Evolutionary conservation across 2,329 filamentous ascomycete species (phyloP).

Genomic region (Ophiostoma triangulosporum): DNA sequence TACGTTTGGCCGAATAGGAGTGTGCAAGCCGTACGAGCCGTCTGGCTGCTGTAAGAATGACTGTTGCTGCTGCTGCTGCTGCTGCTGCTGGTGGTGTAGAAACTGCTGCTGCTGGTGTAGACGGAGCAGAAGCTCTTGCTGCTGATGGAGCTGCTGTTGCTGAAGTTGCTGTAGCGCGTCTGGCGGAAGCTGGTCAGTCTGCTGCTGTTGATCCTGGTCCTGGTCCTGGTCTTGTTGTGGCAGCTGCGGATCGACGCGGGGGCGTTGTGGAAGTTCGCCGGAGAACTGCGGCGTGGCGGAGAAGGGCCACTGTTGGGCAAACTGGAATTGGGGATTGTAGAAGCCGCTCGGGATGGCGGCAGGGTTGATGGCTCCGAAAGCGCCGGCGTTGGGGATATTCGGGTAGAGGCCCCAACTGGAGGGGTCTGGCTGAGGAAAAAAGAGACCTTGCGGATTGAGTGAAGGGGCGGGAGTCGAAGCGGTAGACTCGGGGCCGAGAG

Average conservation of each 20-base stretch:
- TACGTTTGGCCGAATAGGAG: slow-evolving; percentile 18
- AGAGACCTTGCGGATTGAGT: slow-evolving; percentile 2
- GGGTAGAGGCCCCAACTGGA: slow-evolving; percentile 34
- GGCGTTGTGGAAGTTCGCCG: slow-evolving; percentile 24
- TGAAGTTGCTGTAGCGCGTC: slow-evolving; percentile 23
- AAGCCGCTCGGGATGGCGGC: slow-evolving; percentile 21
- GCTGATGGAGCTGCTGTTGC: slow-evolving; percentile 11
- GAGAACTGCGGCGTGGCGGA: slow-evolving; percentile 16
- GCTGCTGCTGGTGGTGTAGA: not conserved
- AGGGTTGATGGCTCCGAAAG: slow-evolving; percentile 22
- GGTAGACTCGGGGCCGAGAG: not conserved
- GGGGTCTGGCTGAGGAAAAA: slow-evolving; percentile 17
- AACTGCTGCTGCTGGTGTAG: slow-evolving; percentile 4
- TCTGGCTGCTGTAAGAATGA: not conserved
- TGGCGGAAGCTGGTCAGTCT: slow-evolving; percentile 11
- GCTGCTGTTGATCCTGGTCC: slow-evolving; percentile 21
- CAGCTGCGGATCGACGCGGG: slow-evolving; percentile 16
- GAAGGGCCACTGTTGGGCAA: slow-evolving; percentile 20
- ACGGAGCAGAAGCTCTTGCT: slow-evolving; percentile 6
- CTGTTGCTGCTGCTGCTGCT: slow-evolving; percentile 12
- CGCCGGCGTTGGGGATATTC: slow-evolving; percentile 29
- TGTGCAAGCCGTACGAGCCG: slow-evolving; percentile 17
- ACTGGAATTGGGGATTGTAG: slow-evolving; percentile 14
- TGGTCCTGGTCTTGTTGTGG: not conserved
- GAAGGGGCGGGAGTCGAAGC: slow-evolving; percentile 1